Percentiles rank a stretch among this genome's conserved stretches.
phyloP scores from a whole-genome alignment of 2,329 filamentous ascomycete species.

The Pseudogymnoascus sp. region DNA sequence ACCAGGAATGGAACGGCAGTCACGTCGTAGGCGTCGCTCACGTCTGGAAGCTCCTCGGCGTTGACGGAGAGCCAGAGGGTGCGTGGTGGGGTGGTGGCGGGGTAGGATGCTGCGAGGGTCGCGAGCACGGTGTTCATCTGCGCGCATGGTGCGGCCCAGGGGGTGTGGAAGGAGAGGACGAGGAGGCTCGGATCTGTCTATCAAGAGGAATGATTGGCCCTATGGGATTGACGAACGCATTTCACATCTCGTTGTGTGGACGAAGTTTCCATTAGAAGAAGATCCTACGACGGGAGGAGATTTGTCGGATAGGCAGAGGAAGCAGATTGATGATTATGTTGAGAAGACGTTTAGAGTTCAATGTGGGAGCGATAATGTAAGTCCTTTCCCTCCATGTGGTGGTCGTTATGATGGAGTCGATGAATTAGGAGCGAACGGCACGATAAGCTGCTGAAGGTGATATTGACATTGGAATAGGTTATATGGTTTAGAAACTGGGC shows the following conservation, averaged over 20 bases:
- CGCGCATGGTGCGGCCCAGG: slow-evolving; percentile 92
- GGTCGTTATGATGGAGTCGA: slow-evolving; percentile 8
- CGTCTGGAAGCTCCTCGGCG: slow-evolving; percentile 86
- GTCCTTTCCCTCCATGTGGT: slow-evolving; percentile 22
- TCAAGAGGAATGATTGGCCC: slow-evolving; percentile 88
- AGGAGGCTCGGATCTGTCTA: slow-evolving; percentile 64
- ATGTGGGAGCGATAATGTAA: slow-evolving; percentile 47
- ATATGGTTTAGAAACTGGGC: slow-evolving; percentile 90
- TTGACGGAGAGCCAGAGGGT: slow-evolving; percentile 87
- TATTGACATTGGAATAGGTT: slow-evolving; percentile 35
- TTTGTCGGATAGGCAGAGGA: slow-evolving; percentile 55
- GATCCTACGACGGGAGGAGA: slow-evolving; percentile 52
- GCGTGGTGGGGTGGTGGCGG: slow-evolving; percentile 54
- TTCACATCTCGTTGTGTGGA: slow-evolving; percentile 86
- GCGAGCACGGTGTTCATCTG: slow-evolving; percentile 86
- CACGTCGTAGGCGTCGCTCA: slow-evolving; percentile 89
- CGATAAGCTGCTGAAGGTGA: slow-evolving; percentile 30
- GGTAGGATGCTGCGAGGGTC: slow-evolving; percentile 80
- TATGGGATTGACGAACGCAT: slow-evolving; percentile 76
- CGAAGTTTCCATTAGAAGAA: slow-evolving; percentile 73
- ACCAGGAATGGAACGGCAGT: slow-evolving; percentile 91
- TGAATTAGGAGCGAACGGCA: slow-evolving; percentile 23
- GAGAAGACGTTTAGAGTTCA: slow-evolving; percentile 53
- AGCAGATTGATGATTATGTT: slow-evolving; percentile 65
- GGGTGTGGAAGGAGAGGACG: slow-evolving; percentile 89